These are phyloP conservation scores for Colletotrichum neosansevieriae DNA, from an alignment of 2,329 filamentous ascomycete genomes.

Conservation along the genomic window DNA sequence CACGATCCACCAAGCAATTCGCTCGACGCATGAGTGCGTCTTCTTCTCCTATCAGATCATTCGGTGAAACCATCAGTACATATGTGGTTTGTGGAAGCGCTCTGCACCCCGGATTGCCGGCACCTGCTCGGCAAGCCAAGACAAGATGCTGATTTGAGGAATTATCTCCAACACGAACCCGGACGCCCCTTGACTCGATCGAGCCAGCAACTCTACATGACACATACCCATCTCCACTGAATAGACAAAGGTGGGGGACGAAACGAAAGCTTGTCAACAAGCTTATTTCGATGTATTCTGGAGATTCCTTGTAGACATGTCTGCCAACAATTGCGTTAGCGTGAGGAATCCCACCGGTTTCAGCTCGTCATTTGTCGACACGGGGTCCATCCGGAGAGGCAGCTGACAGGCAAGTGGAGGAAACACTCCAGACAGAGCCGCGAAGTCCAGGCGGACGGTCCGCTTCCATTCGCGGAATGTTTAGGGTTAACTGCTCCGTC, in stretches of 20 bases:
- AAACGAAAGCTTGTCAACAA: conserved; percentile 20
- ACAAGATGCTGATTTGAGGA: conserved; percentile 35
- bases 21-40: too few relatives aligned
- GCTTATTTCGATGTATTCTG: conserved; percentile 14
- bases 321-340: not conserved
- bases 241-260: conserved; percentile 12
- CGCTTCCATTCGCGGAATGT: conserved; percentile 35
- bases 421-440: not conserved
- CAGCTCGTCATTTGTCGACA: not conserved
- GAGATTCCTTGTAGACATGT: not conserved
- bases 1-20: too few relatives aligned
- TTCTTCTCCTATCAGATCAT: too few relatives aligned
- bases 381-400: not conserved
- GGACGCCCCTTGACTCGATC: conserved; percentile 23
- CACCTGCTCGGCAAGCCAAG: conserved; percentile 11
- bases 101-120: conserved; percentile 15
- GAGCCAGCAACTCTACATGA: conserved; percentile 20
- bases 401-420: not conserved
- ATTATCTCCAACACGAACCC: conserved; percentile 28
- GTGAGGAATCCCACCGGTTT: not conserved
- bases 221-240: conserved; percentile 18
- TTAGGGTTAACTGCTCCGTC: not conserved
- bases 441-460: not conserved
- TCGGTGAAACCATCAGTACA: too few relatives aligned
- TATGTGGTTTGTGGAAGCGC: not conserved